Conservation (phyloP, 805 yeast species). For the Scheffersomyces coipomensis region DNA sequence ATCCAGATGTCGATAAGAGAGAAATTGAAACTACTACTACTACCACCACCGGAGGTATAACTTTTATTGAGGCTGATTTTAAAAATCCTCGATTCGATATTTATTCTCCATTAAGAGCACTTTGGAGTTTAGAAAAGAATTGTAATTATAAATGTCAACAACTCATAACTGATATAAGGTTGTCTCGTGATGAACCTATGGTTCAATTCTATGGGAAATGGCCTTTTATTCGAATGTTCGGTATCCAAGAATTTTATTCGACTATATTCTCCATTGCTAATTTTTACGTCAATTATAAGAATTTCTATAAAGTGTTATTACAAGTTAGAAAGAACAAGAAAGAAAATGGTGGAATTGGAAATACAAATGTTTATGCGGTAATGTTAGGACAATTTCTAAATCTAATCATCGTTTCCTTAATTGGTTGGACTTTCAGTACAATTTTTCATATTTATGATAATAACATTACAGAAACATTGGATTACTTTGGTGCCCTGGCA, state of each 20-base stretch:
- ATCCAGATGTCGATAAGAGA: background rate
- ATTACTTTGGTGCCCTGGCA: slow-evolving; percentile 41
- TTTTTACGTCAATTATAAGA: slow-evolving; percentile 30
- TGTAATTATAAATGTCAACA: slow-evolving; percentile 43
- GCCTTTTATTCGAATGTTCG: slow-evolving; percentile 39
- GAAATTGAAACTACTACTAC: background rate
- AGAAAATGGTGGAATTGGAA: slow-evolving; percentile 6
- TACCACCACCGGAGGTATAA: background rate
- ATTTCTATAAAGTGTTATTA: slow-evolving; percentile 21
- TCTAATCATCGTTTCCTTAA: slow-evolving; percentile 23
- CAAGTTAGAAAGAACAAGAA: slow-evolving; percentile 21
- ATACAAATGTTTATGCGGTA: slow-evolving; percentile 7
- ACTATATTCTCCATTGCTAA: slow-evolving; percentile 35
- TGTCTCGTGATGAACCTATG: slow-evolving; percentile 15
- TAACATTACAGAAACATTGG: slow-evolving; percentile 37
- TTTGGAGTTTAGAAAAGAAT: slow-evolving; percentile 36
- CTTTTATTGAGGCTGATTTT: background rate
- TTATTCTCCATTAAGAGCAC: slow-evolving; percentile 2
- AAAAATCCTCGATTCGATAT: background rate
- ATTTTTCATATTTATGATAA: slow-evolving; percentile 39
- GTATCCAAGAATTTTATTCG: slow-evolving; percentile 35
- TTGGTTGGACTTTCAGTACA: slow-evolving; percentile 39
- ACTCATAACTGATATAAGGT: slow-evolving; percentile 23
- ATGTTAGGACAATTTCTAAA: slow-evolving; percentile 31
- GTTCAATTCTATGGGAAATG: slow-evolving; percentile 46